phyloP scores from a whole-genome alignment of 2,329 filamentous ascomycete species.

The Penicillium sp. region DNA sequence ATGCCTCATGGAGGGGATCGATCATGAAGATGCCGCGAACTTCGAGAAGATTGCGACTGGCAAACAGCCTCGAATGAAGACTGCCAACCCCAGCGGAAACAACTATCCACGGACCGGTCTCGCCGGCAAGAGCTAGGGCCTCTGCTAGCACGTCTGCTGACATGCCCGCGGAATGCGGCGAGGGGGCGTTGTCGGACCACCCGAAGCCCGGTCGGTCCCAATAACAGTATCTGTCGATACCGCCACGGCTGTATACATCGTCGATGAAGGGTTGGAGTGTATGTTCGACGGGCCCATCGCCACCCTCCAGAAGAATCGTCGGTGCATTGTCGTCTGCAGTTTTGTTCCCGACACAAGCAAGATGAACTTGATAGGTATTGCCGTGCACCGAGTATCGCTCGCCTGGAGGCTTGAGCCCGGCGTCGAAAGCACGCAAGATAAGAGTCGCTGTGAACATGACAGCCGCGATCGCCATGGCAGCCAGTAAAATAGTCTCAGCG shows the following conservation, averaged over 20 bases:
- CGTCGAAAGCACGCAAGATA: slow-evolving; percentile 69
- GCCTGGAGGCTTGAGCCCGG: slow-evolving; percentile 63
- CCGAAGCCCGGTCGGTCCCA: slow-evolving; percentile 84
- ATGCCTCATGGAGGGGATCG: slow-evolving; percentile 80
- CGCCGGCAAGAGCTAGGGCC: slow-evolving; percentile 67
- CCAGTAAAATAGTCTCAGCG: slow-evolving; percentile 61
- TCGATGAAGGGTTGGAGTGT: slow-evolving; percentile 73
- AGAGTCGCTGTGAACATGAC: slow-evolving; percentile 72
- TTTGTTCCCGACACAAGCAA: slow-evolving; percentile 70
- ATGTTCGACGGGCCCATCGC: slow-evolving; percentile 68
- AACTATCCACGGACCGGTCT: slow-evolving; percentile 80
- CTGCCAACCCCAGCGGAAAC: slow-evolving; percentile 79
- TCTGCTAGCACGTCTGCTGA: slow-evolving; percentile 82
- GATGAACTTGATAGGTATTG: slow-evolving; percentile 75
- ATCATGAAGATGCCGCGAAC: slow-evolving; percentile 74
- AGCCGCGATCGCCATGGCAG: slow-evolving; percentile 58
- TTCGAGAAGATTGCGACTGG: slow-evolving; percentile 65
- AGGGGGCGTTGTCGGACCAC: slow-evolving; percentile 86
- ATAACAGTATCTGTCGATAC: slow-evolving; percentile 84
- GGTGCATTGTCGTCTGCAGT: slow-evolving; percentile 53
- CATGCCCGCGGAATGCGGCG: slow-evolving; percentile 86
- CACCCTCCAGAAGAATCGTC: slow-evolving; percentile 78
- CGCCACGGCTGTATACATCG: slow-evolving; percentile 65
- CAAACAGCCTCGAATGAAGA: slow-evolving; percentile 84
- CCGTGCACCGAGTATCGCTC: slow-evolving; percentile 71